phyloP scores from a whole-genome alignment of 345 rosid genomes.

The Zanthoxylum bungeanum region DNA sequence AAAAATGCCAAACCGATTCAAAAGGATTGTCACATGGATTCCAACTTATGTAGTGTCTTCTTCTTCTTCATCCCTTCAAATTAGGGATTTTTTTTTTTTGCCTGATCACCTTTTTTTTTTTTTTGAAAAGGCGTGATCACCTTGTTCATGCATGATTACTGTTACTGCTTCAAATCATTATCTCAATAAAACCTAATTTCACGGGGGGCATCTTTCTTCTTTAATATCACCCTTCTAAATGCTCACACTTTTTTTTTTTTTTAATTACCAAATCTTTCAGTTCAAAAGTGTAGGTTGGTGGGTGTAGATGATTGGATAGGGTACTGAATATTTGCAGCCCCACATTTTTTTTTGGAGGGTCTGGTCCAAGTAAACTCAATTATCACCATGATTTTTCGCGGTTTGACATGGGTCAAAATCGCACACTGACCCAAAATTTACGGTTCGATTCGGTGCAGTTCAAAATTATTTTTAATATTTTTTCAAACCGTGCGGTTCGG shows the following conservation, averaged over 20 bases:
- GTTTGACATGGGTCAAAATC: no score
- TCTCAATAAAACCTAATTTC: slow-evolving; percentile 23
- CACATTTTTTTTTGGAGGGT: slow-evolving; percentile 10
- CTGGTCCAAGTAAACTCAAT: neutral
- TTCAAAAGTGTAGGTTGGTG: neutral
- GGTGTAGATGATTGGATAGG: neutral
- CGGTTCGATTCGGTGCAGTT: no score
- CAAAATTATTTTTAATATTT: no score
- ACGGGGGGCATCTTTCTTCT: slow-evolving; percentile 25
- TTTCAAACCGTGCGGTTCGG: no score
- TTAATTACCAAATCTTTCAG: neutral
- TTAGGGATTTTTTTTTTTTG: slow-evolving; percentile 13
- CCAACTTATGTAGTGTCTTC: slow-evolving; percentile 14
- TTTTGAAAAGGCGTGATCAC: no score
- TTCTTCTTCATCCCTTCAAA: slow-evolving; percentile 17
- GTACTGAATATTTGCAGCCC: slow-evolving; percentile 9
- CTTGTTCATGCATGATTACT: neutral
- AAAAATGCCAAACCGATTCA: slow-evolving; percentile 19
- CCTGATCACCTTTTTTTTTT: no score
- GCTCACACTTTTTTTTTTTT: neutral
- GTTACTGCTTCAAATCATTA: neutral
- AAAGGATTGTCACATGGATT: slow-evolving; percentile 23
- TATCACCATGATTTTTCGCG: no score
- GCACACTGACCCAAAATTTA: no score
- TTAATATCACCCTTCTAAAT: slow-evolving; percentile 1